Base-by-base conservation (phyloP, 768 basidiomycete genomes). In the Chalciporus sphaerocephalus region DNA sequence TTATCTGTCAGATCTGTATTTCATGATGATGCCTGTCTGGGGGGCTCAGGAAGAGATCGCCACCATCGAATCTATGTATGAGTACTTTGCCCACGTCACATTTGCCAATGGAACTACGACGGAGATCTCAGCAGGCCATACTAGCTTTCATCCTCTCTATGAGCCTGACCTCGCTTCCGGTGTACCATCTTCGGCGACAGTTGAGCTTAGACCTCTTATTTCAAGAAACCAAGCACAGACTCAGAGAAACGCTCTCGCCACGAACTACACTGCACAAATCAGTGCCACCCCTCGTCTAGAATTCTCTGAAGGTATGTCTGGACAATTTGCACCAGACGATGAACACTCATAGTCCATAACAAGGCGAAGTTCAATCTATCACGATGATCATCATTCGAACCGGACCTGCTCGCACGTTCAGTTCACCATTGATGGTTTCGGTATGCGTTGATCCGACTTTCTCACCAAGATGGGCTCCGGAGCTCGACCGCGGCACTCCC, bases 41-140 rank as follows among this genome's bases (percentile, higher is more conserved):
- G 23, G 38, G 28, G 25, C 16, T 1, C 24, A n/a, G n/a, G n/a
- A n/a, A n/a, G n/a, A 49, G 44, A 6, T 37, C 1, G 20, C 33
- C 1, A 0, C 39, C 11, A 42, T 22, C 1, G 44, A 61, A 27
- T 56, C 37, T 24, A 51, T 46, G 6, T 58, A 55, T 16, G 59
- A 60, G 33, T 56, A 58, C 21, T 53, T 55, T 27, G 27, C 38
- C 13, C 53, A 38, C 12, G 15, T 58, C 9, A 2, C 22, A 6
- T 55, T 61, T 12, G 22, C 44, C 12, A 48, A 59, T 21, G 56
- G 48, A 33, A 52, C 49, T 4, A 55, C 24, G 8, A 20, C 28
- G 40, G 50, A 58, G 13, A 32, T 61, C 8, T 33, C 28, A 1
- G 52, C 46, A 16, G 59, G 59, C n/a, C 1, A 46, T 11, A 61